These are phyloP conservation scores for Wickerhamomyces alni DNA, from an alignment of 805 yeast species.

Conservation along the genomic window DNA sequence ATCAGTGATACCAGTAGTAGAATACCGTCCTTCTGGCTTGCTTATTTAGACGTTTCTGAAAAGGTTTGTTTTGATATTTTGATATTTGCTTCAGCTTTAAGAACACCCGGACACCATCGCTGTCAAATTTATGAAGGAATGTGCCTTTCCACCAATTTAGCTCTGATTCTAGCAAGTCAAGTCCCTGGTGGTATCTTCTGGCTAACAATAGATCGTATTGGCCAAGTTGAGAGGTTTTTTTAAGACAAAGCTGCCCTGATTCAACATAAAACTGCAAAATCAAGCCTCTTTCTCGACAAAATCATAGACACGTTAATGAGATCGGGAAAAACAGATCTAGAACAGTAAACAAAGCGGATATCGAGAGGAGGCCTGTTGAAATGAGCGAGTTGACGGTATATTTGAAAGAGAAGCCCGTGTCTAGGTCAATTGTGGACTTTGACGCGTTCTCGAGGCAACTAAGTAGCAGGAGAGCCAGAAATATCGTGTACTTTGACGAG, in stretches of 20 bases:
- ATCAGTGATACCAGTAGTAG: too few species aligned
- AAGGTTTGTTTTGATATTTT: background rate
- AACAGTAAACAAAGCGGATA: background rate
- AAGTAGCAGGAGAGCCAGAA: background rate
- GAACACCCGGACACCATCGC: background rate
- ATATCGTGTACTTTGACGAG: conserved; percentile 11
- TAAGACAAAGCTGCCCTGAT: too few species aligned
- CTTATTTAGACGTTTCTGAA: background rate
- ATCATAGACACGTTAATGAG: background rate
- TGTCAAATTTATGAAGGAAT: too few species aligned
- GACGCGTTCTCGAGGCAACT: background rate
- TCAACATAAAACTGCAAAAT: too few species aligned
- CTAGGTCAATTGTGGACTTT: background rate
- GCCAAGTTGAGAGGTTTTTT: too few species aligned
- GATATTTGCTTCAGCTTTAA: background rate
- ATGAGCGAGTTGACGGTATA: background rate
- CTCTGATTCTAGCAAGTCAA: too few species aligned
- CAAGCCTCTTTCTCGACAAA: too few species aligned
- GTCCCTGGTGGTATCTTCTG: too few species aligned
- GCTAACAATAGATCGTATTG: too few species aligned
- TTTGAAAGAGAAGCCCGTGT: background rate
- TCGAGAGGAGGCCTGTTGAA: background rate
- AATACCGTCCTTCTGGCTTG: too few species aligned
- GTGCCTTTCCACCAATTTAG: too few species aligned
- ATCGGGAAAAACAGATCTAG: background rate